Evolutionary conservation across 1,284 basidiomycete genomes (phyloP), one percentile per base, ranked within the genome.

Genomic region (Phellopilus nigrolimitatus): DNA sequence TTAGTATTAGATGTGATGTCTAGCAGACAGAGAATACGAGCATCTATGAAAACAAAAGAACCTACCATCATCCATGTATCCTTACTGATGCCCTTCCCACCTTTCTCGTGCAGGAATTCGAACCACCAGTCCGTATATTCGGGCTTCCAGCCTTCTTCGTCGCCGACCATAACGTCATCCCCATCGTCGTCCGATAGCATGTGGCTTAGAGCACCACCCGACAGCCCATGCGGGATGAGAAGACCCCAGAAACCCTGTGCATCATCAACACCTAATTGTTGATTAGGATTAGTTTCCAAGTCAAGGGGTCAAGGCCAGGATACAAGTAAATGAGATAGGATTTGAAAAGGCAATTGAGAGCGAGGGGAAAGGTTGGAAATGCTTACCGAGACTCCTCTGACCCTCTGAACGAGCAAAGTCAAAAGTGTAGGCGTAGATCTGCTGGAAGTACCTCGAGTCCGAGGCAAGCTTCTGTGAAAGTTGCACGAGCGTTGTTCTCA

Each of bases 41-140:
- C 27, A 24, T 7, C 30, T 24, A 19, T 44, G 15, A 42, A 38
- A 46, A 38, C 17, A 50, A 52, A 47, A 42, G 24, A 27, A 68
- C 73, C 50, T 56, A 93, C 91, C 79, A 95, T 88, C 47, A 76
- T 72, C 95, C 95, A 98, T 2, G 92, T 94, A 71, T 98, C 95
- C 69, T 91, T 93, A 68, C 88, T 94, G 31, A 98, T 78, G 3
- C 92, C 92, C 65, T 89, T 91, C 8, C 75, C 76, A 8, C 82
- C 84, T 60, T 79, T 83, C 62, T 80, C 72, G 36, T 70, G 73
- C 59, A 95, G 66, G 65, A 88, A 98, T 33, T 88, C 84, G 61
- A 91, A 82, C 95, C 95, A 98, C 75, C 82, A 78, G 12, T 82
- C 70, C 15, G 82, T 82, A 62, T 93, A 82, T 51, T 78, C 71